These are phyloP conservation scores for Solidago caesia DNA, from an alignment of 129 eudicot genomes.

Conservation along the genomic window DNA sequence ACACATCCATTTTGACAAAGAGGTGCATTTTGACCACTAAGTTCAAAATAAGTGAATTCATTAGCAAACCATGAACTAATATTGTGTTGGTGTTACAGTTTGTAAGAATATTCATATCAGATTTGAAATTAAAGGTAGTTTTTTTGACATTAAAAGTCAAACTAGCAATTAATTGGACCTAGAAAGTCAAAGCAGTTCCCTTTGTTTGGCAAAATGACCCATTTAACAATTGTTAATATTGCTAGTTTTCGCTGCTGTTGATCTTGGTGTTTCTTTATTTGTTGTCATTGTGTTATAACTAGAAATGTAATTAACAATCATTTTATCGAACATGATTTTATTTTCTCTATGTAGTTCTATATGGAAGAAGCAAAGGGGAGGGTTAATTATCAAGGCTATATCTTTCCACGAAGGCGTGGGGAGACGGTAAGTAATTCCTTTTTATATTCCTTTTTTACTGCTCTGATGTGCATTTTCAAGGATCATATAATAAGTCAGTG, in stretches of 20 bases:
- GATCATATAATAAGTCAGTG: no score
- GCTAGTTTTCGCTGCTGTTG: neutral
- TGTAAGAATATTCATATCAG: no score
- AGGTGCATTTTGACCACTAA: no score
- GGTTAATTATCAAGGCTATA: conserved; percentile 94
- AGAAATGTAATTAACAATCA: neutral
- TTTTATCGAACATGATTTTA: neutral
- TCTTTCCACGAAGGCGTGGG: conserved; percentile 92
- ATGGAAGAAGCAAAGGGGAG: conserved; percentile 95
- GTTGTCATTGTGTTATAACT: neutral
- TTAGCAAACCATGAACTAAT: no score
- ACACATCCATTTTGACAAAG: neutral
- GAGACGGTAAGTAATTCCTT: conserved; percentile 50
- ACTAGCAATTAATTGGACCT: no score
- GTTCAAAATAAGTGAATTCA: no score
- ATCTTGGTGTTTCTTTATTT: neutral
- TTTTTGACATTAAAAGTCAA: neutral
- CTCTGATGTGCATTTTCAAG: neutral
- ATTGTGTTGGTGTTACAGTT: no score
- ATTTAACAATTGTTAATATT: neutral
- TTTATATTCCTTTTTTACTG: neutral
- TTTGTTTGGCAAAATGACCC: neutral
- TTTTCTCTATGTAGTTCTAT: conserved; percentile 62
- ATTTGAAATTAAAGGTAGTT: no score
- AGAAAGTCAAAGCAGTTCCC: no score